A percentile compares a stretch with the other conserved stretches of the same genome.
phyloP scores from a whole-genome alignment of 2,329 filamentous ascomycete species.

The Pseudogymnoascus sp. region DNA sequence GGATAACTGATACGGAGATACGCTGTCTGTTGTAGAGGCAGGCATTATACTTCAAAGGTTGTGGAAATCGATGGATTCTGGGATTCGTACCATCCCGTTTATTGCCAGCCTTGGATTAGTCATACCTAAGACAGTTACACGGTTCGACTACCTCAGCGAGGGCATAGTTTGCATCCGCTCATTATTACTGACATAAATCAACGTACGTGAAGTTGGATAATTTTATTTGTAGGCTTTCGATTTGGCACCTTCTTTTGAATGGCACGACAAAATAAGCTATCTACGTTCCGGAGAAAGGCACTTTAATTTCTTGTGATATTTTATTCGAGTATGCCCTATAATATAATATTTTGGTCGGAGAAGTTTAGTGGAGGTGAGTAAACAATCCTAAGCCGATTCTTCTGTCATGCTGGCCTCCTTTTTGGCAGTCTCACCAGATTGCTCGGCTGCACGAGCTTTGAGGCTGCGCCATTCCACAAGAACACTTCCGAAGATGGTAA shows the following conservation, averaged over 20 bases:
- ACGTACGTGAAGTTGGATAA: not conserved
- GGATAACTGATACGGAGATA: not conserved
- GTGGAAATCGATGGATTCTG: not conserved
- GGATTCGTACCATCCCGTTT: not conserved
- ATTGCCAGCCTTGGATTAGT: not conserved
- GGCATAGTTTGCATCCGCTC: not conserved
- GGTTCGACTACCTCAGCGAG: too few relatives aligned
- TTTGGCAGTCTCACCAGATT: not conserved
- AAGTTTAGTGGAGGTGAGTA: not conserved
- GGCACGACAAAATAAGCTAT: not conserved
- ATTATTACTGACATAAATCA: not conserved
- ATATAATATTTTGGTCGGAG: not conserved
- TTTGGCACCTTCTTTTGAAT: too few relatives aligned
- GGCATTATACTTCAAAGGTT: not conserved
- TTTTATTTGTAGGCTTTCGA: not conserved
- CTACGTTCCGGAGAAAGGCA: not conserved
- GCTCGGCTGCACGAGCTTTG: slow-evolving; percentile 9
- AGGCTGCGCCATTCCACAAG: slow-evolving; percentile 21
- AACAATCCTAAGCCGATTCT: not conserved
- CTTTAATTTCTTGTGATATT: not conserved
- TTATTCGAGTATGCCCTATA: not conserved
- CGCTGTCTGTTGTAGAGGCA: not conserved
- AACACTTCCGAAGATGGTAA: slow-evolving; percentile 19
- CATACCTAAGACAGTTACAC: not conserved
- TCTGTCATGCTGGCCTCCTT: not conserved